These are phyloP conservation scores for sorghum (Sorghum bicolor) DNA, from an alignment of 176 grass and related monocot genomes.

Conservation along the genomic window Sorghum_bicolor_NCBIv3 NC_012870.2:15000001-15000500, in stretches of 20 bases:
- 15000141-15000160: constrained; percentile 70
- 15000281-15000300: constrained; percentile 74
- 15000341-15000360: background rate
- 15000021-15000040: background rate
- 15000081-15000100: constrained; percentile 56
- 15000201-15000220: constrained; percentile 9
- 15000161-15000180: background rate
- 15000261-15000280: constrained; percentile 88
- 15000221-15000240: constrained; percentile 62
- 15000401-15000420: background rate
- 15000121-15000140: constrained; percentile 89
- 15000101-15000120: constrained; percentile 88
- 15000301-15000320: constrained; percentile 88
- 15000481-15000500: background rate
- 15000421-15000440: background rate
- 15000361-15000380: background rate
- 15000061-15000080: background rate
- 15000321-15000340: constrained; percentile 54
- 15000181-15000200: background rate
- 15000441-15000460: background rate
- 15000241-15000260: constrained; percentile 63
- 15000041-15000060: background rate
- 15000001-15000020: constrained; percentile 11
- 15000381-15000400: background rate
- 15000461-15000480: background rate